A percentile compares a stretch with the other conserved stretches of the same genome.
These are phyloP conservation scores for Kwoniella sp. DNA, from an alignment of 768 basidiomycete genomes.

Conservation along the genomic window DNA sequence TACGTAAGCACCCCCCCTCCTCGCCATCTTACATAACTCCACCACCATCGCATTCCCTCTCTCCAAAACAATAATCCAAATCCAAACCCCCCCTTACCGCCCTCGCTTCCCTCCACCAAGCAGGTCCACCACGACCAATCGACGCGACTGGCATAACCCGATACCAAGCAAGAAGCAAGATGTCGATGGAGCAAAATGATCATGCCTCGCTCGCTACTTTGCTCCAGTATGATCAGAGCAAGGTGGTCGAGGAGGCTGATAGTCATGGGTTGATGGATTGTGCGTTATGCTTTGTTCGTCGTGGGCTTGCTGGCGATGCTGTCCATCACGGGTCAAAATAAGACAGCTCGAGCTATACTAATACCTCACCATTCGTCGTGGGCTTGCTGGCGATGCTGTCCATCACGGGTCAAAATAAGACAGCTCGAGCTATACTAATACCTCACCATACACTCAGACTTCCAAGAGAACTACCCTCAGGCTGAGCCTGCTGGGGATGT, in stretches of 20 bases:
- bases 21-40: constrained; percentile 25
- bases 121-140: constrained; percentile 13
- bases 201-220: constrained; percentile 19
- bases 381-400: too few species aligned
- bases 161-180: not conserved
- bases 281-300: constrained; percentile 8
- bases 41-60: constrained; percentile 3
- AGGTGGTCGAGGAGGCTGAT: constrained; percentile 8
- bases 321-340: too few species aligned
- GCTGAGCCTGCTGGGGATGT: constrained; percentile 11
- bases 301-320: too few species aligned
- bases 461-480: constrained; percentile 15
- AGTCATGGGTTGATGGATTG: constrained; percentile 22
- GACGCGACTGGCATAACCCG: constrained; percentile 1
- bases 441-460: not conserved
- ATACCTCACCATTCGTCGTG: not conserved
- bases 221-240: constrained; percentile 10
- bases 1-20: constrained; percentile 15
- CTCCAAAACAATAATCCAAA: not conserved
- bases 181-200: constrained; percentile 9
- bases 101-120: constrained; percentile 14
- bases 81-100: not conserved
- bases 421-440: not conserved
- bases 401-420: too few species aligned
- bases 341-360: not conserved